Evolutionary conservation across 73 alveolate genomes (phyloP).

Genomic region (Paramecium sonneborni): DNA sequence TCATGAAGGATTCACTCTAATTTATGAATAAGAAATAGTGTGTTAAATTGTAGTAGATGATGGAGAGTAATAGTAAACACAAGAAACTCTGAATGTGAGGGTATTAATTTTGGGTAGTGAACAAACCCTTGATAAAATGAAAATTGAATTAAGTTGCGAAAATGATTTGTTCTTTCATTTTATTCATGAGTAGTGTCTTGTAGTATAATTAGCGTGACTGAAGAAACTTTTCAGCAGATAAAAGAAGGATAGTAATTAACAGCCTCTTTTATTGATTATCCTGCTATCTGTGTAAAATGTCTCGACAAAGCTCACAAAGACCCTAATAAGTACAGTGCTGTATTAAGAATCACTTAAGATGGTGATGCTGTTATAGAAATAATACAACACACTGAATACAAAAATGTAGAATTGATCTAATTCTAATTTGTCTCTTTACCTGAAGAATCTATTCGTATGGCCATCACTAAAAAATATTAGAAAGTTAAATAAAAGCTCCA

Average conservation of each 20-base stretch:
- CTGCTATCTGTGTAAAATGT: constrained; percentile 66
- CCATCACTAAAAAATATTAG: constrained; percentile 49
- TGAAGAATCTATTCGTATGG: constrained; percentile 52
- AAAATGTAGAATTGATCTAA: constrained; percentile 57
- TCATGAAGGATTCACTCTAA: background rate
- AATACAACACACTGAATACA: constrained; percentile 58
- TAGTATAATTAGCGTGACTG: constrained; percentile 9
- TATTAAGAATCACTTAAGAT: constrained; percentile 4
- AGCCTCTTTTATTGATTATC: constrained; percentile 60
- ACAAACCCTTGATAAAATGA: background rate
- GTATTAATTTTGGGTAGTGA: constrained; percentile 50
- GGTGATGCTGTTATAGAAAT: constrained; percentile 52
- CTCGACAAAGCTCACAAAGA: constrained; percentile 59
- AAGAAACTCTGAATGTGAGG: background rate
- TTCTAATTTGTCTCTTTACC: constrained; percentile 44
- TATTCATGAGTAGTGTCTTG: constrained; percentile 24
- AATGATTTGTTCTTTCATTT: constrained; percentile 63
- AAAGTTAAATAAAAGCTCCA: background rate
- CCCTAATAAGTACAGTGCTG: constrained; percentile 32
- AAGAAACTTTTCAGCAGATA: constrained; percentile 1
- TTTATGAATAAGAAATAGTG: background rate
- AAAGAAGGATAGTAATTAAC: constrained; percentile 49
- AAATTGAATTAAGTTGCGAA: constrained; percentile 59
- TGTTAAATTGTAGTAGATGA: background rate
- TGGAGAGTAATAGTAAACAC: background rate